Percentiles rank a stretch among this genome's conserved stretches.
These are phyloP conservation scores for Quercus cerris DNA, from an alignment of 306 rosid species.

Conservation along the genomic window DNA sequence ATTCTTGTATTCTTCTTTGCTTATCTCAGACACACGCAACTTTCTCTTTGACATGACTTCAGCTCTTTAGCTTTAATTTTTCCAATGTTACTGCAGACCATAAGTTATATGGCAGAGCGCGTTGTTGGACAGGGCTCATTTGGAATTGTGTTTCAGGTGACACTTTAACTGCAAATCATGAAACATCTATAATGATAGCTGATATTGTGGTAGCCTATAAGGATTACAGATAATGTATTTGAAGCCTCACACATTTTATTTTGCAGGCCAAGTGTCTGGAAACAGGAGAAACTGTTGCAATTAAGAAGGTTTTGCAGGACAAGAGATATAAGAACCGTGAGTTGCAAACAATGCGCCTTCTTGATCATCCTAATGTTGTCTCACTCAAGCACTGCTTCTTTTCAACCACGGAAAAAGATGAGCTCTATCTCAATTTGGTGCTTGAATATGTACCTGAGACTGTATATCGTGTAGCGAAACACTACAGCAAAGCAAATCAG, in stretches of 20 bases:
- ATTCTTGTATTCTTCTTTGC: neutral
- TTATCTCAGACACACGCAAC: neutral
- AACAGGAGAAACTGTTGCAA: constrained; percentile 65
- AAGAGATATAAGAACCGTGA: constrained; percentile 71
- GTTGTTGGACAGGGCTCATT: constrained; percentile 71
- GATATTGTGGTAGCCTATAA: neutral
- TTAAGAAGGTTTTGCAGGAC: constrained; percentile 67
- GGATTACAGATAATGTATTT: neutral
- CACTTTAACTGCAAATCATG: constrained; percentile 7
- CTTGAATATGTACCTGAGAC: constrained; percentile 72
- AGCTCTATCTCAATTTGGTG: constrained; percentile 73
- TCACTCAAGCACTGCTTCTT: constrained; percentile 73
- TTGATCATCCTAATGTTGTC: constrained; percentile 70
- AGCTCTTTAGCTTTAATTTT: neutral
- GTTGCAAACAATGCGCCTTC: constrained; percentile 78
- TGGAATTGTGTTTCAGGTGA: constrained; percentile 73
- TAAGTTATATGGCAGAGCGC: constrained; percentile 80
- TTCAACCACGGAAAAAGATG: constrained; percentile 66
- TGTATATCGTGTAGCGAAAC: constrained; percentile 61
- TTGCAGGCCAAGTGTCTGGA: constrained; percentile 70
- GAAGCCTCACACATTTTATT: constrained; percentile 11
- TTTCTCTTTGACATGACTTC: neutral
- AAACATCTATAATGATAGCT: neutral
- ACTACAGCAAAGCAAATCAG: constrained; percentile 67
- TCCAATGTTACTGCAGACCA: constrained; percentile 39